Percentiles rank a stretch among this genome's conserved stretches.
These are phyloP conservation scores for Chlorella sp. DNA, from an alignment of 139 green algal genomes.

Conservation along the genomic window DNA sequence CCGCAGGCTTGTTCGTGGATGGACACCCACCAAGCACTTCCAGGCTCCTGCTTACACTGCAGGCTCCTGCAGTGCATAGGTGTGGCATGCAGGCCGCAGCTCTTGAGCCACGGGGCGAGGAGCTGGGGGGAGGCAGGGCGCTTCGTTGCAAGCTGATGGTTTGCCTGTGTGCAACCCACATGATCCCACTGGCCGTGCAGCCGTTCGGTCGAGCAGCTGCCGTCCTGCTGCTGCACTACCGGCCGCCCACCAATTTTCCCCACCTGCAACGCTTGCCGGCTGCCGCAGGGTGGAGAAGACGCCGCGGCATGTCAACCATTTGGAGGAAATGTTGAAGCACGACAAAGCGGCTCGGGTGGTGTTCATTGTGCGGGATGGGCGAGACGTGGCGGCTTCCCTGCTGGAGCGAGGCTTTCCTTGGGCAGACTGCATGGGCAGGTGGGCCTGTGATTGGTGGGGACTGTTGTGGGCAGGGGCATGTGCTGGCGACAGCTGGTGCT, in stretches of 20 bases:
- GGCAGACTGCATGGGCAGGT: conserved; percentile 4
- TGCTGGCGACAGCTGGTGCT: not conserved
- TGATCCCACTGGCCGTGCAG: no score
- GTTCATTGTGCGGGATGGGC: conserved; percentile 14
- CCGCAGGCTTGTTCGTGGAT: not conserved
- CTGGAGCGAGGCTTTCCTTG: not conserved
- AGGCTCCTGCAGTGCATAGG: no score
- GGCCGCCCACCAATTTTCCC: not conserved
- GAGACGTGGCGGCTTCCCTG: conserved; percentile 31
- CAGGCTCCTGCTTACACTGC: no score
- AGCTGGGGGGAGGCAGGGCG: no score
- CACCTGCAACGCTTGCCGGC: no score
- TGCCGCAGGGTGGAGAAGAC: conserved; percentile 35
- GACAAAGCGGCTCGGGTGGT: conserved; percentile 4
- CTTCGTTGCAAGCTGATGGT: no score
- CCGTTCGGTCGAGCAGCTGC: no score
- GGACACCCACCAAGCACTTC: not conserved
- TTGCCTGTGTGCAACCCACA: no score
- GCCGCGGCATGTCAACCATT: conserved; percentile 20
- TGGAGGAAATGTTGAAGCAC: not conserved
- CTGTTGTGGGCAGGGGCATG: no score
- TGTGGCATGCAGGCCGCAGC: no score
- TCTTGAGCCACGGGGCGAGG: no score
- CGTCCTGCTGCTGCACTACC: not conserved
- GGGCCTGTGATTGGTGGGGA: not conserved